phyloP scores from a whole-genome alignment of 495 filamentous ascomycete species.

The Patellaria atrata region DNA sequence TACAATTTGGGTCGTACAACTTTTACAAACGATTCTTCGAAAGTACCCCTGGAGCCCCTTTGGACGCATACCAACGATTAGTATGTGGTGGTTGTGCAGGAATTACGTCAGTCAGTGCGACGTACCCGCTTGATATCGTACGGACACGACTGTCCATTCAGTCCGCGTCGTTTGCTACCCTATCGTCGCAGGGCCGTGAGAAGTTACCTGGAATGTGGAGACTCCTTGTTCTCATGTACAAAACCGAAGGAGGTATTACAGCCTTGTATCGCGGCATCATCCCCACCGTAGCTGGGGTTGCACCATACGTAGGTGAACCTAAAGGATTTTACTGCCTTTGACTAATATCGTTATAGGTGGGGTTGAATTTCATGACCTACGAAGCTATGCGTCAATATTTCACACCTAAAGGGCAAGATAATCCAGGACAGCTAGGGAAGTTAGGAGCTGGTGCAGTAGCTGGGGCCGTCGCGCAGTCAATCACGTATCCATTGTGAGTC shows the following conservation, averaged over 20 bases:
- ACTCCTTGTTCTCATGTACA: slow-evolving; percentile 74
- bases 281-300: slow-evolving; percentile 88
- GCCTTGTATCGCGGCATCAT: slow-evolving; percentile 86
- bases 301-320: slow-evolving; percentile 64
- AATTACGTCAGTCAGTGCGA: slow-evolving; percentile 76
- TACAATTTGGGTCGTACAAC: slow-evolving; percentile 96
- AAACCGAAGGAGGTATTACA: slow-evolving; percentile 66
- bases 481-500: slow-evolving; percentile 95
- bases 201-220: slow-evolving; percentile 88
- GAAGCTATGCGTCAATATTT: slow-evolving; percentile 72
- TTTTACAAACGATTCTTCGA: slow-evolving; percentile 90
- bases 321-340: neutral
- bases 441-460: slow-evolving; percentile 79
- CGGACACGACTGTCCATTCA: slow-evolving; percentile 92
- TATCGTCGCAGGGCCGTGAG: slow-evolving; percentile 34
- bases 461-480: slow-evolving; percentile 91
- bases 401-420: slow-evolving; percentile 76
- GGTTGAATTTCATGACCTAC: slow-evolving; percentile 96
- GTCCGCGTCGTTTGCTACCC: slow-evolving; percentile 77
- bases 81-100: slow-evolving; percentile 80
- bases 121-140: slow-evolving; percentile 87
- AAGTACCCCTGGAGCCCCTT: slow-evolving; percentile 46
- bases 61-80: slow-evolving; percentile 55
- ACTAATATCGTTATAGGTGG: slow-evolving; percentile 45
- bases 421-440: slow-evolving; percentile 67